phyloP scores from a whole-genome alignment of 2,329 filamentous ascomycete genomes.

The Cytospora paraplurivora region DNA sequence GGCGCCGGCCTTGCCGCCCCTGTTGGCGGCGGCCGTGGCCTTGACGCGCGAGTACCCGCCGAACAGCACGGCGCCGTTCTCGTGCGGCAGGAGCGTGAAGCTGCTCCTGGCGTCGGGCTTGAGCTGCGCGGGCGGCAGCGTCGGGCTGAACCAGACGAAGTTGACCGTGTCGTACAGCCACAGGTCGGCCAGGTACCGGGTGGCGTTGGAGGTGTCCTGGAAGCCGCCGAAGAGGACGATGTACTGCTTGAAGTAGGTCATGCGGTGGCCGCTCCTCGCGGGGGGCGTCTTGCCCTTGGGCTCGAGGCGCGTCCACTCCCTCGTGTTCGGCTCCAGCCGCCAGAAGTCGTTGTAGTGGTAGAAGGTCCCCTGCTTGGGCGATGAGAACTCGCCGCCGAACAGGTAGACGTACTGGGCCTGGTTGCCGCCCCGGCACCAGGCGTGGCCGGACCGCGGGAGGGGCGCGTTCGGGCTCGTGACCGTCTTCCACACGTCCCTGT shows the following conservation, averaged over 20 bases:
- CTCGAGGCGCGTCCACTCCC: constrained; percentile 93
- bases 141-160: constrained; percentile 80
- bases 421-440: constrained; percentile 90
- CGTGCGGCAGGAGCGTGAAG: constrained; percentile 89
- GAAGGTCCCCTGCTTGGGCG: constrained; percentile 95
- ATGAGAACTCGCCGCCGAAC: constrained; percentile 95
- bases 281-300: constrained; percentile 75
- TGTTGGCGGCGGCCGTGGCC: constrained; percentile 61
- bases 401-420: constrained; percentile 79
- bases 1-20: constrained; percentile 63
- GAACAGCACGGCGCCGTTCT: constrained; percentile 84
- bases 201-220: constrained; percentile 93
- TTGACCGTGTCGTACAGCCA: constrained; percentile 94
- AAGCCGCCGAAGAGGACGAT: constrained; percentile 96
- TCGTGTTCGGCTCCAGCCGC: constrained; percentile 78
- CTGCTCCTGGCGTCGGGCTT: constrained; percentile 91
- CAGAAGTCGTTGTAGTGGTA: constrained; percentile 99
- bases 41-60: constrained; percentile 95
- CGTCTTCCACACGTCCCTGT: constrained; percentile 85
- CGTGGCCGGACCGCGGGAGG: constrained; percentile 87
- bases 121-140: constrained; percentile 73
- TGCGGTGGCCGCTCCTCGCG: constrained; percentile 87
- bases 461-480: constrained; percentile 91
- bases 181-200: constrained; percentile 88
- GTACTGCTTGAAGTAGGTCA: constrained; percentile 97